A percentile compares a stretch with the other conserved stretches of the same genome.
These are phyloP conservation scores for Cucurbita argyrosperma DNA, from an alignment of 306 rosid genomes.

Conservation along the genomic window DNA sequence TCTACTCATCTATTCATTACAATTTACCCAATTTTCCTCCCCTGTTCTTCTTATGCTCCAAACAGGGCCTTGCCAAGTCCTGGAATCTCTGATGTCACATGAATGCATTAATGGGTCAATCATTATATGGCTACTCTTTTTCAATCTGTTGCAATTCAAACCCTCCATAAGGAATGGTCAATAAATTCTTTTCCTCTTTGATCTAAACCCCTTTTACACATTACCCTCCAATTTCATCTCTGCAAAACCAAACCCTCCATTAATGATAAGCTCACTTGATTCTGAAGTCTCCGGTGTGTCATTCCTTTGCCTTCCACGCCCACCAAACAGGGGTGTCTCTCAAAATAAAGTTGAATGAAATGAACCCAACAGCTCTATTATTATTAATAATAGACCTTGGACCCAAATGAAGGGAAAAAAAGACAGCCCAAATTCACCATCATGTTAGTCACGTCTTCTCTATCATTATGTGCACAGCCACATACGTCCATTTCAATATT, in stretches of 20 bases:
- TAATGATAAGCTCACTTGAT: no score
- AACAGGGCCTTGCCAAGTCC: neutral
- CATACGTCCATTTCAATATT: slow-evolving; percentile 9
- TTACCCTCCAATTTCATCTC: neutral
- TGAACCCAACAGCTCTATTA: neutral
- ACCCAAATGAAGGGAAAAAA: neutral
- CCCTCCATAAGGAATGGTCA: neutral
- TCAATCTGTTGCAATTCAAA: neutral
- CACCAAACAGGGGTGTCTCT: neutral
- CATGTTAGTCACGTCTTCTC: slow-evolving; percentile 3
- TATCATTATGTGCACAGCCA: neutral
- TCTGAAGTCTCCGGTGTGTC: neutral
- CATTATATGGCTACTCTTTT: neutral
- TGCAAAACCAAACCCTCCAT: no score
- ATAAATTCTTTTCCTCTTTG: neutral
- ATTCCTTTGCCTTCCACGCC: neutral
- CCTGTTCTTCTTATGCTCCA: neutral
- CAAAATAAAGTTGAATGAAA: neutral
- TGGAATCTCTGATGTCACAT: neutral
- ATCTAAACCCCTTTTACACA: neutral
- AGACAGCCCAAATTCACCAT: neutral
- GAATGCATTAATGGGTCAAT: neutral
- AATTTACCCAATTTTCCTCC: neutral
- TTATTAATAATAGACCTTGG: neutral
- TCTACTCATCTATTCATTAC: neutral